Evolutionary conservation across 495 filamentous ascomycete species (phyloP).

Genomic region (Glarea lozoyensis): DNA sequence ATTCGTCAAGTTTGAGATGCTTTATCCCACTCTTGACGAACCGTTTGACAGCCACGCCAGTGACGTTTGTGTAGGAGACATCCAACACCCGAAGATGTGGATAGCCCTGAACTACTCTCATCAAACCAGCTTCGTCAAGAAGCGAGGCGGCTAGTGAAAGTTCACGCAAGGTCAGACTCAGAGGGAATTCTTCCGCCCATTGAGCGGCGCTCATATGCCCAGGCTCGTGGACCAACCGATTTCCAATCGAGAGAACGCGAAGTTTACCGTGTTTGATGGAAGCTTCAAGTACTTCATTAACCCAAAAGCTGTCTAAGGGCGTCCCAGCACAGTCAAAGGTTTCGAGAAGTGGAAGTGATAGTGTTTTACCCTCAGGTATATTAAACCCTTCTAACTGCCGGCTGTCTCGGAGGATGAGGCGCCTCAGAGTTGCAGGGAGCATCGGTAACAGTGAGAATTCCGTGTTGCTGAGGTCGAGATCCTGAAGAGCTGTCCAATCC

Average conservation of each 20-base stretch:
- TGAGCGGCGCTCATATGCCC: too few relatives aligned
- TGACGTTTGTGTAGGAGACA: constrained; percentile 14
- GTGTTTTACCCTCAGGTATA: not conserved
- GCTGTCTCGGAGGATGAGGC: constrained; percentile 5
- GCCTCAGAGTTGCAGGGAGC: constrained; percentile 11
- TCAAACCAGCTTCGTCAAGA: constrained; percentile 4
- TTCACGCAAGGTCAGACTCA: constrained; percentile 9
- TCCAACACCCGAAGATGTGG: constrained; percentile 16
- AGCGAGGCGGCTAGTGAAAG: constrained; percentile 7
- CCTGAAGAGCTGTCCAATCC: constrained; percentile 4
- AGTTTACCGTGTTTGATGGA: constrained; percentile 12
- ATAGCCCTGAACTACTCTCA: constrained; percentile 10
- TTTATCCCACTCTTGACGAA: constrained; percentile 14
- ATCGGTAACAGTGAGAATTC: constrained; percentile 1
- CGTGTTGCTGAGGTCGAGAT: constrained; percentile 11
- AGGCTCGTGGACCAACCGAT: not conserved
- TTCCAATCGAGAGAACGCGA: constrained; percentile 11
- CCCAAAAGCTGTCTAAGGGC: not conserved
- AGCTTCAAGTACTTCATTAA: constrained; percentile 5
- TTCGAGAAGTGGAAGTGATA: constrained; percentile 19
- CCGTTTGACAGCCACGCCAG: constrained; percentile 15
- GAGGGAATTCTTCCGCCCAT: constrained; percentile 9
- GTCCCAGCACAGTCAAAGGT: constrained; percentile 13
- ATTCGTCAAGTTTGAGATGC: constrained; percentile 13
- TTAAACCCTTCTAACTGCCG: not conserved